A percentile compares a stretch with the other conserved stretches of the same genome.
These are phyloP conservation scores for Phytophthora gonapodyides DNA, from an alignment of 352 stramenopile genomes.

Conservation along the genomic window DNA sequence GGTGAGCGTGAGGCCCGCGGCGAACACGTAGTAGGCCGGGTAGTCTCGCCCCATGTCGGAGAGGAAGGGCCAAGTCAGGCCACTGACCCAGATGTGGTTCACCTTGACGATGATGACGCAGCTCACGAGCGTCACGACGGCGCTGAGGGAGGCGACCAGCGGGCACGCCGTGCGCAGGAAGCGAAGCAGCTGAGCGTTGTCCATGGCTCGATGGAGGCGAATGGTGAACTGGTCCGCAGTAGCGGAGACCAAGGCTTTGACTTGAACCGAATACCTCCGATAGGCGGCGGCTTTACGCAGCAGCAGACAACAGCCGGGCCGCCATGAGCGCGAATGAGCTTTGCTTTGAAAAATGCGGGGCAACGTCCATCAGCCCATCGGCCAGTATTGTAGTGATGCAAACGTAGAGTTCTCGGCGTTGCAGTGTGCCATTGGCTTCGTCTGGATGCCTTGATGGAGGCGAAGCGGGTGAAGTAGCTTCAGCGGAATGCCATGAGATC, in stretches of 20 bases:
- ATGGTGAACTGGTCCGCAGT: slow-evolving; percentile 13
- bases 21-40: slow-evolving; percentile 68
- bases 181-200: slow-evolving; percentile 20
- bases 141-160: slow-evolving; percentile 43
- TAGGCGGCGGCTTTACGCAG: slow-evolving; percentile 5
- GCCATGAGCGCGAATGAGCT: slow-evolving; percentile 24
- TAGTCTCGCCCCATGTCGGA: slow-evolving; percentile 64
- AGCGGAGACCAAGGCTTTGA: slow-evolving; percentile 12
- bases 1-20: slow-evolving; percentile 49
- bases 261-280: slow-evolving; percentile 33
- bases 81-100: slow-evolving; percentile 56
- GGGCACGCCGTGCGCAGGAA: slow-evolving; percentile 40
- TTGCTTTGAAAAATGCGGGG: slow-evolving; percentile 27
- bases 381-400: too few relatives aligned
- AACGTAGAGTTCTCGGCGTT: too few relatives aligned
- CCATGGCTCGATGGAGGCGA: slow-evolving; percentile 21
- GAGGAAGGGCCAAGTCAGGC: slow-evolving; percentile 63
- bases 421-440: too few relatives aligned
- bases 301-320: slow-evolving; percentile 14
- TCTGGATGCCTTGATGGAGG: too few relatives aligned
- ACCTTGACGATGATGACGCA: slow-evolving; percentile 65
- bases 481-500: too few relatives aligned
- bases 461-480: too few relatives aligned
- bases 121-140: slow-evolving; percentile 52
- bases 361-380: too few relatives aligned